phyloP scores from a whole-genome alignment of 2,329 filamentous ascomycete genomes.

The Lasiodiplodia gonubiensis region DNA sequence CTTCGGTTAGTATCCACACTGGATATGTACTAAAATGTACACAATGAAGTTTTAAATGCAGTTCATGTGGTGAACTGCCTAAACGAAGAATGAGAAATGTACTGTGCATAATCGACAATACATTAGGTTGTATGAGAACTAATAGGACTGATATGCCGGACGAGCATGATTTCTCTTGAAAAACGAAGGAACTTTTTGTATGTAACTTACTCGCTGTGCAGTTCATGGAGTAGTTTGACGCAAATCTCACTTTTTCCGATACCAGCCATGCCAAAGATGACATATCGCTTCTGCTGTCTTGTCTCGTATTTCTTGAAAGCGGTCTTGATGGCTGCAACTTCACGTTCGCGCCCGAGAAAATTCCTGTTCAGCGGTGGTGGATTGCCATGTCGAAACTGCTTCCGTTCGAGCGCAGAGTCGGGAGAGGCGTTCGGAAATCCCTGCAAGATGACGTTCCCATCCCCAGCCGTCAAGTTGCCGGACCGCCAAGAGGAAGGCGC shows the following conservation, averaged over 20 bases:
- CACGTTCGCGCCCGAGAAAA: neutral
- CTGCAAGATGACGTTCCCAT: neutral
- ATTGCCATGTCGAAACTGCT: neutral
- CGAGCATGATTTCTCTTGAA: neutral
- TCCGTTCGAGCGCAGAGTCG: neutral
- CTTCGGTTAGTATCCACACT: neutral
- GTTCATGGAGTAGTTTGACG: slow-evolving; percentile 35
- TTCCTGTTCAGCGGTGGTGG: neutral
- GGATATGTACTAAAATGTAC: neutral
- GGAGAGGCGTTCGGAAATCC: neutral
- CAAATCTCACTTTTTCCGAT: slow-evolving; percentile 44
- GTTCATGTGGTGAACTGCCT: no score
- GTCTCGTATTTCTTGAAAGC: neutral
- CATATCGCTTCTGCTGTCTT: slow-evolving; percentile 35
- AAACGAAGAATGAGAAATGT: no score
- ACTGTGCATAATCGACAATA: no score
- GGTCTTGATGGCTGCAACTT: neutral
- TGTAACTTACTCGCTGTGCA: slow-evolving; percentile 34
- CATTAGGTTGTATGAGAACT: no score
- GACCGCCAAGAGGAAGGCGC: neutral
- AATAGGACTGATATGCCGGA: no score
- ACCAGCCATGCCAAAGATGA: slow-evolving; percentile 40
- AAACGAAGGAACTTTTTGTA: neutral
- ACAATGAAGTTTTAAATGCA: neutral
- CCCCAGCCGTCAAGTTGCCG: neutral